Conservation (phyloP, 495 filamentous ascomycete species). For the Penicillium flavigenum region DNA sequence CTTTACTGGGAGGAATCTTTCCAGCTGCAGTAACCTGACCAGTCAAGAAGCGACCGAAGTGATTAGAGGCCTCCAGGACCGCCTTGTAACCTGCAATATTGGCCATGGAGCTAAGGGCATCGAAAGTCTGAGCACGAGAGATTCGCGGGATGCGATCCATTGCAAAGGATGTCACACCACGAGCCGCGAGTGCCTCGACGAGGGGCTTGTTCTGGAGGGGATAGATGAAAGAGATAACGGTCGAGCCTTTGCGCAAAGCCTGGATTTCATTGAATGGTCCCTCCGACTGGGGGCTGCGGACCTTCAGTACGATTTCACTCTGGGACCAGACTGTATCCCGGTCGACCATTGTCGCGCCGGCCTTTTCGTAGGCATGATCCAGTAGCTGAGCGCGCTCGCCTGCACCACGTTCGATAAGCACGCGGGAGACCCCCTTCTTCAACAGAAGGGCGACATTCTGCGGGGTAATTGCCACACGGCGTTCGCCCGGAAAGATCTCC, state of each 20-base stretch:
- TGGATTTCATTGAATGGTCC: slow-evolving; percentile 58
- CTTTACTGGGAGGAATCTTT: slow-evolving; percentile 79
- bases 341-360: slow-evolving; percentile 71
- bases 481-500: slow-evolving; percentile 69
- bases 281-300: slow-evolving; percentile 62
- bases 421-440: slow-evolving; percentile 74
- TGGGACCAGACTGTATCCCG: slow-evolving; percentile 60
- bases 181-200: slow-evolving; percentile 64
- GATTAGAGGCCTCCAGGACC: slow-evolving; percentile 77
- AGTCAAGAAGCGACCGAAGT: slow-evolving; percentile 78
- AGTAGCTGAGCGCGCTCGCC: slow-evolving; percentile 71
- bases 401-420: slow-evolving; percentile 72
- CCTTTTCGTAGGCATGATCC: slow-evolving; percentile 67
- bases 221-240: slow-evolving; percentile 73
- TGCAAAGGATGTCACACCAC: slow-evolving; percentile 67
- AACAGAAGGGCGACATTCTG: slow-evolving; percentile 72
- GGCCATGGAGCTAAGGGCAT: slow-evolving; percentile 75
- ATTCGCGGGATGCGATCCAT: slow-evolving; percentile 87
- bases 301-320: slow-evolving; percentile 76
- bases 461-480: slow-evolving; percentile 75
- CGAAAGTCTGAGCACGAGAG: slow-evolving; percentile 77
- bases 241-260: slow-evolving; percentile 58
- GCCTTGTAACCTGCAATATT: slow-evolving; percentile 88
- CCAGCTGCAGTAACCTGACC: slow-evolving; percentile 82
- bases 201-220: slow-evolving; percentile 67